These are phyloP conservation scores for Mortierella sp. DNA, from an alignment of 371 early-diverging fungal species.

Conservation along the genomic window DNA sequence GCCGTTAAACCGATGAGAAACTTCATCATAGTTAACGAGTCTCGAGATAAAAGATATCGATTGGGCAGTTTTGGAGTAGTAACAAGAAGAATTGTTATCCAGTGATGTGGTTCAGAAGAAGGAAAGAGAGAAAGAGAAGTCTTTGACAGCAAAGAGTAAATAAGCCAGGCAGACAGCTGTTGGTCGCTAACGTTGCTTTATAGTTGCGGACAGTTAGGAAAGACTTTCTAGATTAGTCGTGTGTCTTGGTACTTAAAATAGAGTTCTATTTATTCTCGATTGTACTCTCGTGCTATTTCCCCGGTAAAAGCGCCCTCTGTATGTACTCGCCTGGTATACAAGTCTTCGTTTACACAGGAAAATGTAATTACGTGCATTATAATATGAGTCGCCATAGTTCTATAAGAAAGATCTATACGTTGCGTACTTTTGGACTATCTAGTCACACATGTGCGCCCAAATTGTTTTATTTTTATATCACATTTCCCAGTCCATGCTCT, in stretches of 20 bases:
- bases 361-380: too few relatives aligned
- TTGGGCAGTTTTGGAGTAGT: background rate
- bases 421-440: background rate
- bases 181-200: background rate
- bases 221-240: slow-evolving; percentile 2
- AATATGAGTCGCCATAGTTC: background rate
- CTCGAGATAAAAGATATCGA: background rate
- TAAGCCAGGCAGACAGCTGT: too few relatives aligned
- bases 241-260: background rate
- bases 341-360: too few relatives aligned
- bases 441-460: background rate
- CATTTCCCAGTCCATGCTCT: slow-evolving; percentile 84
- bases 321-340: too few relatives aligned
- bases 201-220: background rate
- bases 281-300: background rate
- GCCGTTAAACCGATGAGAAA: slow-evolving; percentile 30
- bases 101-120: too few relatives aligned
- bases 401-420: background rate
- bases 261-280: slow-evolving; percentile 5
- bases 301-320: background rate
- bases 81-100: too few relatives aligned
- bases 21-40: slow-evolving; percentile 17
- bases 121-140: background rate
- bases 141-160: background rate
- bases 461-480: slow-evolving; percentile 7